phyloP scores from a whole-genome alignment of 2,329 filamentous ascomycete species.

The Fusarium cyanostomum region DNA sequence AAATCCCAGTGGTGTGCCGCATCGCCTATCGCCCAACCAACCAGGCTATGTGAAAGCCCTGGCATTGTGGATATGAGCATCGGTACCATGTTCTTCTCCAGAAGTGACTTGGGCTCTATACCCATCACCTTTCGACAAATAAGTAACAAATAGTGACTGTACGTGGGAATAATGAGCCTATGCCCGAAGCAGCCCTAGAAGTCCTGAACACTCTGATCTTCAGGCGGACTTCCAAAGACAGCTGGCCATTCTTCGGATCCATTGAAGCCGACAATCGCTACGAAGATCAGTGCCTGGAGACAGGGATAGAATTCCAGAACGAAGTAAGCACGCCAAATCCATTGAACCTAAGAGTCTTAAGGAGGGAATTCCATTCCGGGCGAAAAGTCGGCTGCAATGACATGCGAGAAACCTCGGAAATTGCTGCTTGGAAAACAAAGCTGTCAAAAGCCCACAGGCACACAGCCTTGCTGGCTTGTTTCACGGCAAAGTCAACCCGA shows the following conservation, averaged over 20 bases:
- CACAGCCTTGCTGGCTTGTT: background rate
- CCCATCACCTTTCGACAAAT: background rate
- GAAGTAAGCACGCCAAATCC: background rate
- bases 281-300: background rate
- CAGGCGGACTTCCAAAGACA: background rate
- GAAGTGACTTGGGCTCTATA: background rate
- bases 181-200: background rate
- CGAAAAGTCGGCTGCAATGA: background rate
- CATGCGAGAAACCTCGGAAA: background rate
- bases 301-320: background rate
- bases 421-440: background rate
- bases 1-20: background rate
- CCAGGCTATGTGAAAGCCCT: background rate
- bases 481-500: background rate
- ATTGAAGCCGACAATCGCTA: background rate
- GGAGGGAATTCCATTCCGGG: background rate
- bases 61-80: background rate
- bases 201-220: background rate
- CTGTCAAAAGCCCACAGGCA: background rate
- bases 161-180: background rate
- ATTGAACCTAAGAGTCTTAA: background rate
- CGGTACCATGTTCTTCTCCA: background rate
- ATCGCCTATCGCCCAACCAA: background rate
- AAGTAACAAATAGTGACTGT: background rate
- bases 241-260: background rate